phyloP scores from a whole-genome alignment of 352 stramenopile genomes.

The Globisporangium ultimum region DNA sequence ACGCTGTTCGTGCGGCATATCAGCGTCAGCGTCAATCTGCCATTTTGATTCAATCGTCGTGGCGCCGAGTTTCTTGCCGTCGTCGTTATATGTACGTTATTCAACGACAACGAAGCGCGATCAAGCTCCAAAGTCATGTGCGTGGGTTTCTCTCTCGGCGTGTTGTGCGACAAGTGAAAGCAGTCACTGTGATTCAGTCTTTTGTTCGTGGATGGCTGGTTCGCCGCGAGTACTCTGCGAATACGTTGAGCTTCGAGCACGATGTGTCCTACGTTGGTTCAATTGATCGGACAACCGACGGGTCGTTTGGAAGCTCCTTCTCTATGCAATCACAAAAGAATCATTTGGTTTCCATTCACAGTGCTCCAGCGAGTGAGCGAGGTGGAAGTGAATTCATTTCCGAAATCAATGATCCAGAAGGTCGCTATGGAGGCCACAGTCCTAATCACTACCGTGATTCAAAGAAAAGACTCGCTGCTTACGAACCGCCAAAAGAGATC shows the following conservation, averaged over 20 bases:
- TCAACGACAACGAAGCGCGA: conserved; percentile 31
- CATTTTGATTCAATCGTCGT: conserved; percentile 54
- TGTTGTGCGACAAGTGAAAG: conserved; percentile 35
- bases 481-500: conserved; percentile 64
- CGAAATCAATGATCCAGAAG: conserved; percentile 48
- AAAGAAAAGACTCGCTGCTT: conserved; percentile 56
- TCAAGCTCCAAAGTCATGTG: conserved; percentile 47
- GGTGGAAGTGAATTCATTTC: conserved; percentile 32
- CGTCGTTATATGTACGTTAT: conserved; percentile 39
- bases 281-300: conserved; percentile 42
- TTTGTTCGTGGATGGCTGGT: conserved; percentile 83
- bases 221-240: conserved; percentile 68
- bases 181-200: conserved; percentile 65
- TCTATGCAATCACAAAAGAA: conserved; percentile 33
- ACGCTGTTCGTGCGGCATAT: conserved; percentile 43
- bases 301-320: conserved; percentile 52
- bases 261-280: conserved; percentile 77
- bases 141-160: conserved; percentile 48
- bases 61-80: conserved; percentile 45
- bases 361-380: conserved; percentile 52
- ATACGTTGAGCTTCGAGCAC: conserved; percentile 76
- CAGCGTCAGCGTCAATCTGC: conserved; percentile 41
- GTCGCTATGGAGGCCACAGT: conserved; percentile 37
- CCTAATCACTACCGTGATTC: conserved; percentile 45
- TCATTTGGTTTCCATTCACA: conserved; percentile 51